Evolutionary conservation across 2,329 filamentous ascomycete genomes (phyloP).

Genomic region (Fusarium guadeloupense): DNA sequence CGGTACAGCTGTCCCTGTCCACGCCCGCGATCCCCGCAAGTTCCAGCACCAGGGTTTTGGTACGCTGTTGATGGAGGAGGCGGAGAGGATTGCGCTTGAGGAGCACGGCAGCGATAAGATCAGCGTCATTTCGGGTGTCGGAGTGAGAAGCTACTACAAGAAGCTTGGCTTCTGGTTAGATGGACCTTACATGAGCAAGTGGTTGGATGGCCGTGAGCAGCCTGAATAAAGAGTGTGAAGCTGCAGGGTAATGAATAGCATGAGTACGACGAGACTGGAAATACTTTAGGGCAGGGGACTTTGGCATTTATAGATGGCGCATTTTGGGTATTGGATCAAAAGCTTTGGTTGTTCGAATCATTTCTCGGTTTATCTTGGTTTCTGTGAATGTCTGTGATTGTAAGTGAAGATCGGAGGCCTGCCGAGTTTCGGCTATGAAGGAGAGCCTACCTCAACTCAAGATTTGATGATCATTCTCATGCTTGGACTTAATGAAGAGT

Average conservation of each 20-base stretch:
- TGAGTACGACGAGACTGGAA: constrained; percentile 14
- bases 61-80: constrained; percentile 96
- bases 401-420: not conserved
- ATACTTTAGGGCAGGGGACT: constrained; percentile 29
- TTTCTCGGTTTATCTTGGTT: not conserved
- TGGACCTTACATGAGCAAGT: constrained; percentile 83
- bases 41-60: constrained; percentile 99
- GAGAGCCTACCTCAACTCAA: too few species aligned
- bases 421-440: not conserved
- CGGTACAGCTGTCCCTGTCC: constrained; percentile 95
- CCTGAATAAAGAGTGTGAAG: constrained; percentile 13
- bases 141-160: constrained; percentile 92
- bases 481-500: too few species aligned
- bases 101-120: constrained; percentile 96
- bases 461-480: too few species aligned
- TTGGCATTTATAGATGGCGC: constrained; percentile 37
- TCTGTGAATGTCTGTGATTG: not conserved
- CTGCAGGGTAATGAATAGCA: constrained; percentile 15
- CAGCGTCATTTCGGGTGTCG: constrained; percentile 96
- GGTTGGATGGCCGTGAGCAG: constrained; percentile 60
- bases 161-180: constrained; percentile 94
- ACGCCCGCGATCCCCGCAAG: constrained; percentile 92
- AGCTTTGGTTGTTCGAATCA: constrained; percentile 1
- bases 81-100: constrained; percentile 91
- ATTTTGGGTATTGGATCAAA: constrained; percentile 26